These are phyloP conservation scores for Hyaloperonospora arabidopsidis DNA, from an alignment of 352 stramenopile species.

Conservation along the genomic window DNA sequence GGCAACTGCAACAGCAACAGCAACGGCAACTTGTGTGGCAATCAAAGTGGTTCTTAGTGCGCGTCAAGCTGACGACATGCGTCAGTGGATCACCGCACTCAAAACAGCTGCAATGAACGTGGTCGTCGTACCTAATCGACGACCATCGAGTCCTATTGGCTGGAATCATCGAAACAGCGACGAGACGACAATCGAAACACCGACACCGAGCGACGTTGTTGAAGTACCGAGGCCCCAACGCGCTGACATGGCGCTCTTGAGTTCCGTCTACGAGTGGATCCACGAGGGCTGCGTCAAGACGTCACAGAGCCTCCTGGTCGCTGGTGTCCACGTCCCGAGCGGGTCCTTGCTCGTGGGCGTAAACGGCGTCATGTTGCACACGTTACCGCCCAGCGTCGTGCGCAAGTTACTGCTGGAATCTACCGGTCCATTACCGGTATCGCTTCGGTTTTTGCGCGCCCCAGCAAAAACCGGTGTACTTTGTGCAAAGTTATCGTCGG, in stretches of 20 bases:
- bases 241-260: slow-evolving; percentile 33
- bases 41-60: slow-evolving; percentile 38
- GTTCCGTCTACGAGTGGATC: slow-evolving; percentile 48
- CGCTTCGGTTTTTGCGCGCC: slow-evolving; percentile 42
- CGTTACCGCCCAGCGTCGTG: slow-evolving; percentile 39
- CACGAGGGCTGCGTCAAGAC: slow-evolving; percentile 46
- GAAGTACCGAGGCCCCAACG: slow-evolving; percentile 27
- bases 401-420: slow-evolving; percentile 34
- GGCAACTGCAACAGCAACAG: background rate
- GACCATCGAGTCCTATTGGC: slow-evolving; percentile 7
- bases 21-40: background rate
- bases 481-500: slow-evolving; percentile 43
- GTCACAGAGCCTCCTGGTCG: slow-evolving; percentile 30
- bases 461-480: slow-evolving; percentile 43
- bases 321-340: slow-evolving; percentile 26
- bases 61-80: slow-evolving; percentile 38
- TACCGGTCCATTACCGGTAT: slow-evolving; percentile 27
- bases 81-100: slow-evolving; percentile 40
- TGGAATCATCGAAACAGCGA: slow-evolving; percentile 14
- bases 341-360: slow-evolving; percentile 54
- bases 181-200: slow-evolving; percentile 2
- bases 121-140: slow-evolving; percentile 1
- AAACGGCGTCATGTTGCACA: slow-evolving; percentile 58
- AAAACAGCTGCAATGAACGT: slow-evolving; percentile 14
- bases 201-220: slow-evolving; percentile 27